Evolutionary conservation across 2,329 filamentous ascomycete genomes (phyloP), one percentile per base, ranked within the genome.

Genomic region (Phyllosticta paracitricarpa): DNA sequence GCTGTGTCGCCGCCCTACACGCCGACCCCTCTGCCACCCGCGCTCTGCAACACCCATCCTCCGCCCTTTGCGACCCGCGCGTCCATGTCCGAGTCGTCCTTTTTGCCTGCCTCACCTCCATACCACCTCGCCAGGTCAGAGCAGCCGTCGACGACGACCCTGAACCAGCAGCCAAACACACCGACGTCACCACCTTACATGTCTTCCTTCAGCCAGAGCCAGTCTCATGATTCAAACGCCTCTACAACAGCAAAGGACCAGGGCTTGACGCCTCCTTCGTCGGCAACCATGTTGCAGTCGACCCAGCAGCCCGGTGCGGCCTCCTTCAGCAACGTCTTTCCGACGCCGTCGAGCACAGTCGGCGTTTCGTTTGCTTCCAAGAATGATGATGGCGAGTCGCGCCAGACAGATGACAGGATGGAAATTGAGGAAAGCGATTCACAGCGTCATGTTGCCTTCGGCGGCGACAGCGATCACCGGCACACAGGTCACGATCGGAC

Each of bases 401-500:
- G 71, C 66, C 78, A 77, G 76, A 68, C 66, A 26, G 74, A 77
- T 56, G 68, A 68, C 19, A 24, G 35, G 6, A 53, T 61, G 57
- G 56, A 58, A 24, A 56, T 19, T 12, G 26, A 57, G n/a, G 57
- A 60, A 51, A 58, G 26, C 19, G 22, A 52, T 30, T 19, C 60
- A 52, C 54, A 33, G 59, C 55, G 64, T 33, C 70, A 72, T 63
- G 67, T 68, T 35, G 66, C 65, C 10, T 66, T 65, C 59, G 64
- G 62, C 10, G 64, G 67, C 57, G 68, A 71, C 55, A 66, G 67
- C 59, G 68, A 71, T 61, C 69, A 77, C 71, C 75, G 73, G 70
- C 72, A 70, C 62, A 76, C 76, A 58, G 74, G 79, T 66, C 78
- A 80, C 69, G 75, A 79, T 68, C 75, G 77, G 75, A 71, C 76